Conservation (phyloP, 345 rosid genomes). For the Melaleuca quinquenervia region DNA sequence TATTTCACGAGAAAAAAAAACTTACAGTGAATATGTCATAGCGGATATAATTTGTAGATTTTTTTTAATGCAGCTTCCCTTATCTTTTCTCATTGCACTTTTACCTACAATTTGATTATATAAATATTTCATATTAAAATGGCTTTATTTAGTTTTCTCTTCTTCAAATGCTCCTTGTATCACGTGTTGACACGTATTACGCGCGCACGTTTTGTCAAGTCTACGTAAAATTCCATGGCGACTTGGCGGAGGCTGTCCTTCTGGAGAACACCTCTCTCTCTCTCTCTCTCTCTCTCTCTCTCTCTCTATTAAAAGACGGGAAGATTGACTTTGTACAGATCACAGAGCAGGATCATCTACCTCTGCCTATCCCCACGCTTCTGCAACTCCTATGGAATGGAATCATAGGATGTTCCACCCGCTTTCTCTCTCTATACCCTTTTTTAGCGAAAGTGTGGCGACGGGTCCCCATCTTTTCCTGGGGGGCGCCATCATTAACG, state of each 20-base stretch:
- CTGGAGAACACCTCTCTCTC: neutral
- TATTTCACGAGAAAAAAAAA: too few species aligned
- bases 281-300: neutral
- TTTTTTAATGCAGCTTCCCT: too few species aligned
- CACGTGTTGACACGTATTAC: too few species aligned
- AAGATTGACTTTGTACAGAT: too few species aligned
- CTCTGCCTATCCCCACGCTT: neutral
- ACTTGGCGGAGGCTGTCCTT: neutral
- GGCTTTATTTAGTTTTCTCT: too few species aligned
- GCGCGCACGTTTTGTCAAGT: too few species aligned
- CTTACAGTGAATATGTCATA: too few species aligned
- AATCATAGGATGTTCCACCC: neutral
- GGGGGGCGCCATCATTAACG: neutral
- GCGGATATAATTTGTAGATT: too few species aligned
- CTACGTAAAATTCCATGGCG: neutral
- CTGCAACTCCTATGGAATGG: neutral
- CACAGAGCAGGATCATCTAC: neutral
- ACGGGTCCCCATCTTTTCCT: neutral
- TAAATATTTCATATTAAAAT: too few species aligned
- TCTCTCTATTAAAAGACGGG: neutral
- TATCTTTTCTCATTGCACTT: too few species aligned
- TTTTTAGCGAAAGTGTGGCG: neutral
- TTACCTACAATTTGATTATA: too few species aligned
- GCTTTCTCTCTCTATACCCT: neutral
- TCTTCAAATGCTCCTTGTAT: too few species aligned